These are phyloP conservation scores for Zasmidium angulare DNA, from an alignment of 2,329 filamentous ascomycete genomes.

Conservation along the genomic window DNA sequence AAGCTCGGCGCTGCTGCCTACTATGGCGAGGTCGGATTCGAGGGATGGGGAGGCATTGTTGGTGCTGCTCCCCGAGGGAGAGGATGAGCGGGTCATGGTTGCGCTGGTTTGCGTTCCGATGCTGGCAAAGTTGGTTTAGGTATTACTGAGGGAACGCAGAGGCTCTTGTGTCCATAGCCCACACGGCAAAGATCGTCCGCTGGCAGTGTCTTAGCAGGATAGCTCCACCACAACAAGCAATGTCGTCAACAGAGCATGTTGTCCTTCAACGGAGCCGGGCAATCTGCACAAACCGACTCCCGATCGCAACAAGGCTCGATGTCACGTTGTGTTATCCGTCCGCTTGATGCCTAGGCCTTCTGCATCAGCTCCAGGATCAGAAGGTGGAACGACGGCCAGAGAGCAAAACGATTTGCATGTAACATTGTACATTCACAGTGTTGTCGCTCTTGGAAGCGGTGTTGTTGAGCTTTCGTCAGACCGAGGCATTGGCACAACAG, in stretches of 20 bases:
- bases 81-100: neutral
- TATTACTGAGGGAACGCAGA: neutral
- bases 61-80: neutral
- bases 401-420: too few relatives aligned
- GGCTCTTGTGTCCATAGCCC: neutral
- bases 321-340: neutral
- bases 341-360: neutral
- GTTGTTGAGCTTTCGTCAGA: neutral
- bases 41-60: neutral
- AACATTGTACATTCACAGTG: too few relatives aligned
- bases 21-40: constrained; percentile 46
- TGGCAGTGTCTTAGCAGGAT: neutral
- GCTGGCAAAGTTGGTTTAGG: too few relatives aligned
- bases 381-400: too few relatives aligned
- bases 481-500: too few relatives aligned
- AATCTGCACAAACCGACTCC: neutral
- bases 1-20: constrained; percentile 45
- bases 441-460: neutral
- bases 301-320: neutral
- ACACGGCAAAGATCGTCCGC: neutral
- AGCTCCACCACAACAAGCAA: neutral
- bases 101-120: too few relatives aligned
- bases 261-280: neutral
- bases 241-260: neutral
- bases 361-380: too few relatives aligned